Base-by-base conservation (phyloP, 331 rosid genomes). In the Quercus tomentella region DNA sequence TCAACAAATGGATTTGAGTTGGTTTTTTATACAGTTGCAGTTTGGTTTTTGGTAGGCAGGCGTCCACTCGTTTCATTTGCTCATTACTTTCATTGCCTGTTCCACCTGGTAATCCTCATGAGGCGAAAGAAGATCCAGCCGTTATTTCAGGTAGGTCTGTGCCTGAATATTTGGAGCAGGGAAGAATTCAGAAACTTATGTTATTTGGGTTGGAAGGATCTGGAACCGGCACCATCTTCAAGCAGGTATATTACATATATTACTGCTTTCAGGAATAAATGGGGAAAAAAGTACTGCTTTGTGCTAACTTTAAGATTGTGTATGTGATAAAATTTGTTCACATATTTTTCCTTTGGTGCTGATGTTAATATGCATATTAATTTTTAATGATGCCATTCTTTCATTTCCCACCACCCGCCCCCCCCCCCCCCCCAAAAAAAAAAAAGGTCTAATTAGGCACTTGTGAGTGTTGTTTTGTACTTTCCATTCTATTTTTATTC, bases 1-100 rank as follows among this genome's bases (percentile, higher is more conserved):
- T 49, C 25, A 51, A 78, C 35, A n/a, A 28, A 63, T 78, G 43
- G 41, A 81, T 81, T 74, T 89, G 91, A 81, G 85, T 83, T 80
- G 84, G 82, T 75, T 80, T 86, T 82, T 86, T 76, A 85, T 84
- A 78, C 83, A 56, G 68, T 89, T 84, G 81, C 81, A 22, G 82
- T 84, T 90, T 91, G 89, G 78, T 87, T 91, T 83, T 87, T 93
- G 96, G 94, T 92, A 89, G 97, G 97, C 97, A 93, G 98, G 95
- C 98, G 71, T 79, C 95, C 80, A 93, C 96, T 80, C 98, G 98
- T 82, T 81, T 91, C 86, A 65, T 93, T 71, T 86, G 92, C 86
- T 91, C 97, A 21, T 87, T 93, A 73, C 89, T 91, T 83, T 91
- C 97, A 43, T 84, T 93, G 84, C 98, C 98, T 52, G 92, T 93